Base-by-base conservation (phyloP, 2,329 filamentous ascomycete genomes). In the Xylaria sp. region DNA sequence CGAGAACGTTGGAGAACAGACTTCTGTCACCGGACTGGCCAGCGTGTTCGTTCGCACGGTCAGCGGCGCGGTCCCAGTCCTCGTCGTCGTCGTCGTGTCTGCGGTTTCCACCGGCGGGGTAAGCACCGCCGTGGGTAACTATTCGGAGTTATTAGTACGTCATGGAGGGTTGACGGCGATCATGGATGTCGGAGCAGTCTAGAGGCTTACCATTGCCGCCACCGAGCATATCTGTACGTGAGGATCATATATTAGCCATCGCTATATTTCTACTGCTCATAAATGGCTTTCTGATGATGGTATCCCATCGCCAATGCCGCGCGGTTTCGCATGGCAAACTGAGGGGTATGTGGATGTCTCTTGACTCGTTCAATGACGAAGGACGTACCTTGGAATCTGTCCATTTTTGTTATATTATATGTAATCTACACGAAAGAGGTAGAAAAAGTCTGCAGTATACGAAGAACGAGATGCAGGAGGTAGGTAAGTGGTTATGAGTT, bases 1-100 rank as follows among this genome's bases (percentile, higher is more conserved):
- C 74, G 37, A 83, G 72, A 59, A 84, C 73, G 66, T 63, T 72
- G 59, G 77, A 76, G 69, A 84, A 85, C 59, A 84, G 70, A 67
- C 76, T 75, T 67, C 69, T 69, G 67, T 76, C 75, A 53, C 79
- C 80, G 23, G 77, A 79, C 39, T 69, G 71, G 58, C 80, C 79
- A 19, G 80, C 77, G 57, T 76, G 74, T 37, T 75, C 72, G 63
- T 74, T 73, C 16, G 82, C 82, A 53, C 79, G 75, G 57, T 80
- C 73, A 58, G 79, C 77, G 4, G 80, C 79, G 18, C 75, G 74
- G 42, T 73, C 71, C 62, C 81, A 73, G 67, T 83, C 79, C 59
- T 82, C 76, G 66, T 80, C 49, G 10, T 42, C 37, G 37, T 42
- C 37, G 11, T 35, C 11, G 19, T 76, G 62, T 78, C 72, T 58